Evolutionary conservation across 1,284 basidiomycete species (phyloP).

Genomic region (Mycena citricolor): DNA sequence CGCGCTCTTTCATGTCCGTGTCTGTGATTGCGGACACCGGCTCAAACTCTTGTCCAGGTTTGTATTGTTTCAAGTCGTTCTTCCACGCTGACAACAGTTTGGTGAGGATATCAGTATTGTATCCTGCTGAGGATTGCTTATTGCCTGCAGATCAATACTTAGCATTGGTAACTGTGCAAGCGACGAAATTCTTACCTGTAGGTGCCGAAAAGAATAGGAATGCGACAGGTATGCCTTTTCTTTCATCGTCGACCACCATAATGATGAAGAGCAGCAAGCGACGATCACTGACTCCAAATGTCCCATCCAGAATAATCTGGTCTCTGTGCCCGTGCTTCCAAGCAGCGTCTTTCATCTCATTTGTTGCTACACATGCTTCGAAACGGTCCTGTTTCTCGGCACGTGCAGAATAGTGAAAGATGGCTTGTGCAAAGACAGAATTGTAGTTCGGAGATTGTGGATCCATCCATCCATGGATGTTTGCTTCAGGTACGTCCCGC

Average conservation of each 20-base stretch:
- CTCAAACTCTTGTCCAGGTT: constrained; percentile 14
- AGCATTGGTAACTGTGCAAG: no score
- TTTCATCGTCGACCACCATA: constrained; percentile 25
- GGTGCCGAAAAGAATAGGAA: constrained; percentile 28
- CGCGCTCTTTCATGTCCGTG: constrained; percentile 27
- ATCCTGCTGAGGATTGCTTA: constrained; percentile 22
- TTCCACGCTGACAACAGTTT: constrained; percentile 23
- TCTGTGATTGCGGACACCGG: constrained; percentile 27
- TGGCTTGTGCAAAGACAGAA: no score
- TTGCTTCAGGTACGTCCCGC: no score
- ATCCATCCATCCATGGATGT: no score
- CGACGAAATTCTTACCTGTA: no score
- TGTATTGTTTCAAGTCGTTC: constrained; percentile 1
- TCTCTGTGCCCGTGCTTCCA: constrained; percentile 24
- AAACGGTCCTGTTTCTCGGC: constrained; percentile 15
- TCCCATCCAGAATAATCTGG: constrained; percentile 23
- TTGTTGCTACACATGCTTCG: constrained; percentile 18
- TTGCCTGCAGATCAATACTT: no score
- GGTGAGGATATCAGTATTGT: constrained; percentile 23
- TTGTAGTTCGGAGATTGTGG: no score
- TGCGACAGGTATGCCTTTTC: constrained; percentile 25
- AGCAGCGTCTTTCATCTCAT: constrained; percentile 25
- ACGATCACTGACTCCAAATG: constrained; percentile 26
- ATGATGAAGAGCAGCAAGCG: constrained; percentile 26
- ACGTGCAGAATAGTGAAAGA: no score